Percentiles rank a stretch among this genome's conserved stretches.
These are phyloP conservation scores for Holtermannia corniformis DNA, from an alignment of 768 basidiomycete genomes.

Conservation along the genomic window DNA sequence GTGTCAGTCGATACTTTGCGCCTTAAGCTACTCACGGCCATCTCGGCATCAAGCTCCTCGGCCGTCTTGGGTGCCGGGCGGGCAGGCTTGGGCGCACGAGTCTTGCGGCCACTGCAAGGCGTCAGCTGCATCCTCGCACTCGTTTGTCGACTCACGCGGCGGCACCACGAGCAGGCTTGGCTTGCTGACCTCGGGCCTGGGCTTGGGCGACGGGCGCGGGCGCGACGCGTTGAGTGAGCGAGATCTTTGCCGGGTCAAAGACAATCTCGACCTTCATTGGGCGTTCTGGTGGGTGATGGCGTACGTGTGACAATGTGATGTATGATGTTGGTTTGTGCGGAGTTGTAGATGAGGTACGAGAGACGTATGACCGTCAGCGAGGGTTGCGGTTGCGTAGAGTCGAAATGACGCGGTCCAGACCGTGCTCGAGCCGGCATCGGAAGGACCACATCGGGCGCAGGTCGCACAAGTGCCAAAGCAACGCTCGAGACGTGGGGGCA, in stretches of 20 bases:
- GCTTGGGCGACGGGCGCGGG: slow-evolving; percentile 49
- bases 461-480: too few relatives aligned
- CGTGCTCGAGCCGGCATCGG: too few relatives aligned
- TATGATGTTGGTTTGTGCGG: too few relatives aligned
- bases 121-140: too few relatives aligned
- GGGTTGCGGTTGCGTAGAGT: too few relatives aligned
- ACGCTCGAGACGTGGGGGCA: too few relatives aligned
- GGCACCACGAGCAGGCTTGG: slow-evolving; percentile 5
- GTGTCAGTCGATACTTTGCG: too few relatives aligned
- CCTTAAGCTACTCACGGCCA: slow-evolving; percentile 71
- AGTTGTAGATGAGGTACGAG: too few relatives aligned
- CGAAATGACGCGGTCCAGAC: too few relatives aligned
- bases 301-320: slow-evolving; percentile 3
- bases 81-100: slow-evolving; percentile 8
- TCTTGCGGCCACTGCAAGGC: too few relatives aligned
- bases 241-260: slow-evolving; percentile 64
- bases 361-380: too few relatives aligned
- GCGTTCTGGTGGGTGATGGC: slow-evolving; percentile 57
- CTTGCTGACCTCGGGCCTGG: slow-evolving; percentile 36
- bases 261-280: slow-evolving; percentile 99
- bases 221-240: slow-evolving; percentile 74
- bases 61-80: slow-evolving; percentile 54
- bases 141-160: neutral
- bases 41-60: slow-evolving; percentile 93
- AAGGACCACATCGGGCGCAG: too few relatives aligned